phyloP scores from a whole-genome alignment of 345 rosid species.

The Salix suchowensis region DNA sequence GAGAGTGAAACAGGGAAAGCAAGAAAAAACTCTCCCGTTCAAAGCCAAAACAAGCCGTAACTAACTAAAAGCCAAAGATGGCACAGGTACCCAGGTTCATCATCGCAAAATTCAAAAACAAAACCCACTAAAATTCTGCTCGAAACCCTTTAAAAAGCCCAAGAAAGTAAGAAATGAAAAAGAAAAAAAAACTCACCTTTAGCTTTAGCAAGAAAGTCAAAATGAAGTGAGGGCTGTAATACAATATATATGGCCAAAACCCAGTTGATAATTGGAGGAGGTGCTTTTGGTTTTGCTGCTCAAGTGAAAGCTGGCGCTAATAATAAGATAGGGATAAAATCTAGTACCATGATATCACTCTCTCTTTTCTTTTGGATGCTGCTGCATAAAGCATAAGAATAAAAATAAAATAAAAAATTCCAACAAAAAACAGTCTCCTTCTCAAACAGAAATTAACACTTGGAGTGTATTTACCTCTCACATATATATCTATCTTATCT shows the following conservation, averaged over 20 bases:
- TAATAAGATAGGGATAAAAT: neutral
- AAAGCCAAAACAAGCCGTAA: neutral
- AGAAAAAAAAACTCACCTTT: neutral
- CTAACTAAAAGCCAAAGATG: neutral
- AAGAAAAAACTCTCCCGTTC: neutral
- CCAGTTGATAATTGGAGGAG: neutral
- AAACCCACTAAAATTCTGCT: neutral
- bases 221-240: neutral
- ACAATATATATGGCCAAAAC: neutral
- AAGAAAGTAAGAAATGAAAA: neutral
- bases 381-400: neutral
- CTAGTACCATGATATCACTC: neutral
- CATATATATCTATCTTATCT: no score
- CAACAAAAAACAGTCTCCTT: no score
- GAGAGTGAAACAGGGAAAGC: neutral
- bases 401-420: no score
- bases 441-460: no score
- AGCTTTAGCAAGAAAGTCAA: neutral
- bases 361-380: neutral
- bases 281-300: neutral
- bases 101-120: neutral
- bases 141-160: neutral
- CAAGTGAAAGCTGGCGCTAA: neutral
- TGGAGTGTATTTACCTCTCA: no score
- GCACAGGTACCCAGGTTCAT: neutral